Conservation (phyloP, 108 stramenopile species). For the Chaetoceros tenuissimus region DNA sequence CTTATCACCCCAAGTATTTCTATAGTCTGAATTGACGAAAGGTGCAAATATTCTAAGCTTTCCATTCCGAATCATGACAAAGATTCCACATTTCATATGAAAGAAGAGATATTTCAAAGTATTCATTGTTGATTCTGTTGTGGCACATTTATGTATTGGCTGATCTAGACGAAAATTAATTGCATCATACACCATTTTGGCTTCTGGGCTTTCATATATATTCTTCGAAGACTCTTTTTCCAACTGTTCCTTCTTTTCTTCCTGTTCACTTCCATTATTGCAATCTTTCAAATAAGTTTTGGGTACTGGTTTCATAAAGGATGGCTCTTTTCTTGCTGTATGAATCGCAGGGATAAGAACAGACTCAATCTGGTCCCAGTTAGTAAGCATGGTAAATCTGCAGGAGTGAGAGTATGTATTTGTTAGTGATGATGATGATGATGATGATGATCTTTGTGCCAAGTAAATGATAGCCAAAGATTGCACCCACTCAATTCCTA, state of each 20-base stretch:
- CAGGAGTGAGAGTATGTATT: no score
- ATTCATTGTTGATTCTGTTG: constrained; percentile 59
- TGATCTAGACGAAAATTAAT: constrained; percentile 74
- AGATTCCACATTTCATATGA: constrained; percentile 99
- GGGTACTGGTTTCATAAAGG: constrained; percentile 40
- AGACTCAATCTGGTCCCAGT: constrained; percentile 76
- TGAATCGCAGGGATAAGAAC: constrained; percentile 65
- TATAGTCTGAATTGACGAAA: constrained; percentile 82
- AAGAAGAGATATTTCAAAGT: constrained; percentile 93
- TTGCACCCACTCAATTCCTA: no score
- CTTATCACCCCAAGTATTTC: constrained; percentile 81
- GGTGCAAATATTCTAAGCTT: constrained; percentile 91
- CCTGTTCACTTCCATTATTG: constrained; percentile 13
- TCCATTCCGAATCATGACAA: constrained; percentile 88
- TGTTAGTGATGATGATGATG: no score
- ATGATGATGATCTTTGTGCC: no score
- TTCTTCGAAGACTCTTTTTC: constrained; percentile 17
- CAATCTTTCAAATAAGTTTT: constrained; percentile 42
- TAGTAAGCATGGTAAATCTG: constrained; percentile 80
- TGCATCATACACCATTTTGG: constrained; percentile 38
- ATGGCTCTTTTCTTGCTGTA: constrained; percentile 67
- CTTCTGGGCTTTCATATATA: constrained; percentile 55
- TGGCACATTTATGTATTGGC: constrained; percentile 78
- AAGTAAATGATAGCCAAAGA: no score
- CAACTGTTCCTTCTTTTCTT: background rate